A percentile compares a stretch with the other conserved stretches of the same genome.
Conservation (phyloP, 2,329 filamentous ascomycete genomes). For the Bipolaris bicolor region DNA sequence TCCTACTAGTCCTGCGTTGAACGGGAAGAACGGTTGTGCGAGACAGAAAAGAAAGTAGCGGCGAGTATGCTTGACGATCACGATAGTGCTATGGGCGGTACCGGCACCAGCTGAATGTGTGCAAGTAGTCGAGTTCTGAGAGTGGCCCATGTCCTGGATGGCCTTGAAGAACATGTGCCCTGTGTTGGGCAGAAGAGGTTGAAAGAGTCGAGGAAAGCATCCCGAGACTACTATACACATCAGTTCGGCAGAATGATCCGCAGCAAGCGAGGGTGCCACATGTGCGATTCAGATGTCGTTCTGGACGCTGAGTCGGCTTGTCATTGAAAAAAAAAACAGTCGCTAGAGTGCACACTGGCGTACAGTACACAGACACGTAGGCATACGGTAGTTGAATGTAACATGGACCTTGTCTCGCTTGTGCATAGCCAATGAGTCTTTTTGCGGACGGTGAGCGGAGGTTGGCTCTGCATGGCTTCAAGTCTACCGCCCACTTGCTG, state of each 20-base stretch:
- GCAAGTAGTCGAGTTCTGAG: not conserved
- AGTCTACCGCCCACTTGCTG: not conserved
- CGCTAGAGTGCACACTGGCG: not conserved
- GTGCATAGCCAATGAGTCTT: not conserved
- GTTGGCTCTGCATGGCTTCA: not conserved
- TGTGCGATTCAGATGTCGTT: not conserved
- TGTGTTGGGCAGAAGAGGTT: not conserved
- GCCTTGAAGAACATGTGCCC: not conserved
- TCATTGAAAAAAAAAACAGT: not conserved
- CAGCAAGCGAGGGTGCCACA: not conserved
- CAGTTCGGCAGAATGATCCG: not conserved
- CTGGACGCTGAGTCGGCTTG: not conserved
- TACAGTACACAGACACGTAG: not conserved
- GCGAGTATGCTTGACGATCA: no score
- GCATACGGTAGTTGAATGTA: not conserved
- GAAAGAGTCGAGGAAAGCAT: not conserved
- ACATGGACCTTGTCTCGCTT: not conserved
- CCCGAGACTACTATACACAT: not conserved
- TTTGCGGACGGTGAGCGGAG: not conserved
- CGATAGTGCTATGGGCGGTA: not conserved
- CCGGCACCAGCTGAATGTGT: not conserved
- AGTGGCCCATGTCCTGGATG: not conserved
- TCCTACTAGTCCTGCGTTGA: conserved; percentile 1
- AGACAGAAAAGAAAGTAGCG: no score
- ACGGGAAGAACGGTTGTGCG: no score